Evolutionary conservation across 75 land plant species (phyloP), one percentile per base, ranked within the genome.

Genomic region (Cupressus sempervirens): DNA sequence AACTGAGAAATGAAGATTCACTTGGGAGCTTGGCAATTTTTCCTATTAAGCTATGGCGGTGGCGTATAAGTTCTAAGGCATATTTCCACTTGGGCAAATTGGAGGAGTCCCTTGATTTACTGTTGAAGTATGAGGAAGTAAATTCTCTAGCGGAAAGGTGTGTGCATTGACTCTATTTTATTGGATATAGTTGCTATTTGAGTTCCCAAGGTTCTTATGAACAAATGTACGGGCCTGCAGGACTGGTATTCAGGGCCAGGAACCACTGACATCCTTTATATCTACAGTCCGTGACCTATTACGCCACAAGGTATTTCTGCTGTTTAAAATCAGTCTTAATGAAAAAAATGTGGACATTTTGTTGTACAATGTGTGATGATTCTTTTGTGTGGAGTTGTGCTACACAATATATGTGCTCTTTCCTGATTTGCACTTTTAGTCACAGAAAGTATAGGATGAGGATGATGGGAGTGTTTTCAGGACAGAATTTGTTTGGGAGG

Each of bases 31-130:
- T 80, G 58, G 87, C 83, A 32, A 35, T n/a, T n/a, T 80, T 50
- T 65, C 67, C 86, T 68, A 86, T 81, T 29, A 83, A 81, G 79
- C 18, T 93, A 58, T 93, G 94, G 94, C 87, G 94, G 4, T 91
- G 88, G 85, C 56, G 84, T 50, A 45, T 91, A 35, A 87, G 90
- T 80, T 86, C 91, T 34, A 93, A 87, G 85, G 88, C 93, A 11
- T 88, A 91, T 50, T 93, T 95, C 48, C 83, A 86, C 81, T 83
- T 93, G 36, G 96, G 96, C 83, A 92, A 75, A 83, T 86, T 95
- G 75, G 96, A 95, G 72, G 92, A 95, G 34, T 91, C 93, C 76
- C 86, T 88, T 29, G 89, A 88, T 62, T 86, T 88, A 20, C 85
- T 93, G 10, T 65, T 90, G 80, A 93, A 89, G 89, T 90, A 91